Base-by-base conservation (phyloP, 257 asterid species). In the Lantana camara region DNA sequence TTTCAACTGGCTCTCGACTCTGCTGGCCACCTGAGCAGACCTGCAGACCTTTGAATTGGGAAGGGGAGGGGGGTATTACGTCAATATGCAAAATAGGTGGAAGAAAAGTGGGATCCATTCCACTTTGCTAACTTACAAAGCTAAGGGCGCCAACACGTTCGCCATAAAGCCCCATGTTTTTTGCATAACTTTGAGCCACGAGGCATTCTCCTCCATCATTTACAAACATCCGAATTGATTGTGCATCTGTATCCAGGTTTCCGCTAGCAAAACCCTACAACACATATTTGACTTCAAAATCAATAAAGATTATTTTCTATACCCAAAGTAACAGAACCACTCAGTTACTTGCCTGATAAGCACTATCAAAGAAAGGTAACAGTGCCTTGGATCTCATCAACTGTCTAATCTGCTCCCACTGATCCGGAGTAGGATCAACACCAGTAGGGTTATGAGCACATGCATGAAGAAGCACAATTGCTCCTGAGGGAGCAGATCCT, bases 371-470 rank as follows among this genome's bases (percentile, higher is more conserved):
- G 92, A 94, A 90, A 50, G 99, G 99, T 44, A 94, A 76, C 77
- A 90, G 64, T 54, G 88, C 79, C 77, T 79, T 94, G 5, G 95
- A 84, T 77, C 99, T 84, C 84, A 90, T 81, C 58, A 94, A 66
- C 83, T 71, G 82, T 78, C 97, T 88, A 59, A 90, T 90, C 70
- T 84, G 82, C 74, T 90, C 96, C 99, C 99, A 94, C 73, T 94
- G 96, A 71, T 84, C 77, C 71, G 79, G 62, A 75, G 99, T 94
- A 42, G 99, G 97, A 79, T 94, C 99, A 62, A 94, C 99, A 68
- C 99, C 99, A 47, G 99, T 94, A 45, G 99, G 99, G 76, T 94
- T 94, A 75, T 94, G 99, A 58, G 99, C 99, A 73, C 99, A 94
- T 40, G 99, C 99, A 57, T 94, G 99, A 67, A 94, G 90, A 66